Evolutionary conservation across 78 protist species (phyloP).

Genomic region (Emiliania huxleyi): DNA sequence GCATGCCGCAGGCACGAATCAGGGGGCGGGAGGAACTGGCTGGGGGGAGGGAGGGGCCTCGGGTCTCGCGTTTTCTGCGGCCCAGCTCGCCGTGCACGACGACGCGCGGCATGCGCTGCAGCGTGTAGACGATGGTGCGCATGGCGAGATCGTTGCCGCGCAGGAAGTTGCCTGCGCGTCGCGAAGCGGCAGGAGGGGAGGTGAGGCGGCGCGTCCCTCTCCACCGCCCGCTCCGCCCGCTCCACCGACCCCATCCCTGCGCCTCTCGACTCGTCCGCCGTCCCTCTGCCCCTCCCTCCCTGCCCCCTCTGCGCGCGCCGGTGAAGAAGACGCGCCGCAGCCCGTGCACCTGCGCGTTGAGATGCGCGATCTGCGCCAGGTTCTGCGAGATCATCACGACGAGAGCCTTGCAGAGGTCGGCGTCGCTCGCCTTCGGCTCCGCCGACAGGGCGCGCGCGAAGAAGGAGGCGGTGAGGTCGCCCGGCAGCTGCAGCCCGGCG

Average conservation of each 20-base stretch:
- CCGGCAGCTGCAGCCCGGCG: neutral
- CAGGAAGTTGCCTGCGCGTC: slow-evolving; percentile 36
- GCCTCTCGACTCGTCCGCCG: no score
- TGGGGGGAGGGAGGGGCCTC: no score
- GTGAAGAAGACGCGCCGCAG: neutral
- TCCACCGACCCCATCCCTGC: no score
- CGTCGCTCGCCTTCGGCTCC: neutral
- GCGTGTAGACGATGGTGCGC: neutral
- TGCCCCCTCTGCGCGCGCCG: no score
- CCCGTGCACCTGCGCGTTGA: neutral
- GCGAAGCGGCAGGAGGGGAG: no score
- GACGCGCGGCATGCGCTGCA: neutral
- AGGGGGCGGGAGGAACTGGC: no score
- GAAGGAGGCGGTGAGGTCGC: neutral
- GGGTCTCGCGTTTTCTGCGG: neutral
- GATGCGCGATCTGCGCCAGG: neutral
- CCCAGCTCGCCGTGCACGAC: neutral
- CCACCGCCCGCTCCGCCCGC: no score
- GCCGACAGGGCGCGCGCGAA: neutral
- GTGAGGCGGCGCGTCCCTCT: no score
- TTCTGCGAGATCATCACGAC: neutral
- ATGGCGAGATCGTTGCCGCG: neutral
- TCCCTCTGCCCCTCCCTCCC: no score
- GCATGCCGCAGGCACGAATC: no score
- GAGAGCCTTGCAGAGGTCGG: neutral